Percentiles rank a stretch among this genome's conserved stretches.
These are phyloP conservation scores for Nakaseomyces delphensis DNA, from an alignment of 1,139 yeast species.

Conservation along the genomic window DNA sequence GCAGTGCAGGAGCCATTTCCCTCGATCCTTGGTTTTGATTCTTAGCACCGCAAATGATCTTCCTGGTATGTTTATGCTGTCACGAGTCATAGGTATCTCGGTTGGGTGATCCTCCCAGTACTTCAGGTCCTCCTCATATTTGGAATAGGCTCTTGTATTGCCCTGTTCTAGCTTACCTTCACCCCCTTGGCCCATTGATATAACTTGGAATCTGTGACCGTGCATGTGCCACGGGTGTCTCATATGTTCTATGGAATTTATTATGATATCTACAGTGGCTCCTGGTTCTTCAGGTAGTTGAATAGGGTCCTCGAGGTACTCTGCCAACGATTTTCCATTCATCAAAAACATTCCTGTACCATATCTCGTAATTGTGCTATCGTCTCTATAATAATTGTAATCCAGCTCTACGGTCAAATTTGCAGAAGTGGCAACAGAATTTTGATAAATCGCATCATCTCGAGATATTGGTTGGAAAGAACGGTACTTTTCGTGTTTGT, in stretches of 20 bases:
- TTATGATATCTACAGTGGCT: conserved; percentile 57
- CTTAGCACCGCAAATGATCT: conserved; percentile 51
- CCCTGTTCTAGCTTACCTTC: conserved; percentile 35
- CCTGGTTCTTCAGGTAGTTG: conserved; percentile 36
- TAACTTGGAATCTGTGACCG: conserved; percentile 73
- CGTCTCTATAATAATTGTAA: conserved; percentile 16
- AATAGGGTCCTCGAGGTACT: conserved; percentile 29
- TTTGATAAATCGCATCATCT: background rate
- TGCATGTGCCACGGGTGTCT: conserved; percentile 91
- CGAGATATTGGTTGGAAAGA: conserved; percentile 15
- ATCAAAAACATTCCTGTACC: conserved; percentile 22
- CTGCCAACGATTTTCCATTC: conserved; percentile 20
- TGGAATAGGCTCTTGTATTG: conserved; percentile 25
- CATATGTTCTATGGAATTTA: conserved; percentile 74
- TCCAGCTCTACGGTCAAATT: conserved; percentile 14
- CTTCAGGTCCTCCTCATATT: conserved; percentile 18
- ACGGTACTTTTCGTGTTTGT: conserved; percentile 17
- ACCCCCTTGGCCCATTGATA: conserved; percentile 46
- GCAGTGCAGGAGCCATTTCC: conserved; percentile 76
- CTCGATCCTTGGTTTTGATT: conserved; percentile 61
- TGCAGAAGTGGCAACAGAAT: conserved; percentile 7
- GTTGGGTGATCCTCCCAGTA: conserved; percentile 16
- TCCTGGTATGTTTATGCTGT: conserved; percentile 53
- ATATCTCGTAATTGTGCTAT: conserved; percentile 10
- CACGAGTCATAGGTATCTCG: conserved; percentile 49